A percentile compares a stretch with the other conserved stretches of the same genome.
phyloP scores from a whole-genome alignment of 306 rosid genomes.

The Luffa acutangula region DNA sequence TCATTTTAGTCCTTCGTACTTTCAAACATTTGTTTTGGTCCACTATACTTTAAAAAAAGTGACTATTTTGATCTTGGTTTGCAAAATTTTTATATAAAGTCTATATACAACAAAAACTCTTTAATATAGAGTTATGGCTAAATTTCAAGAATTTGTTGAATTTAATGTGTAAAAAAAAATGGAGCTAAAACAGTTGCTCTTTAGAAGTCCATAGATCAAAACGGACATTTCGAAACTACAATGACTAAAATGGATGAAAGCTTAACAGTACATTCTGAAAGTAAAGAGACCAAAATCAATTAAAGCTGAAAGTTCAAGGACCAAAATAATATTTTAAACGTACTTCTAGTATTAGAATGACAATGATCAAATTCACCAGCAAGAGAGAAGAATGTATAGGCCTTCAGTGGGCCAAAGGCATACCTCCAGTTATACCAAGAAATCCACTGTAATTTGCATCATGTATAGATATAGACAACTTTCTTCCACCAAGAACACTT shows the following conservation, averaged over 20 bases:
- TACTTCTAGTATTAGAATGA: background rate
- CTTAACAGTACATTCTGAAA: background rate
- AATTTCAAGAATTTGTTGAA: background rate
- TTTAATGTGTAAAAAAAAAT: background rate
- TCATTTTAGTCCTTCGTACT: background rate
- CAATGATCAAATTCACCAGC: background rate
- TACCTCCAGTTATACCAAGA: slow-evolving; percentile 46
- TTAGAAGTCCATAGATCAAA: background rate
- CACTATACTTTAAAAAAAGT: background rate
- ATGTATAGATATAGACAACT: slow-evolving; percentile 24
- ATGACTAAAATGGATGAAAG: background rate
- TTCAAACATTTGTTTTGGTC: background rate
- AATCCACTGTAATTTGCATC: slow-evolving; percentile 42
- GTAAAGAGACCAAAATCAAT: background rate
- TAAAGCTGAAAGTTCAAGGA: background rate
- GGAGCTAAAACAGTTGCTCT: background rate
- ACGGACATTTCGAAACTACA: background rate
- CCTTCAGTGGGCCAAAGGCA: background rate
- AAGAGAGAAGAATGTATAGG: background rate
- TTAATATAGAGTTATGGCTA: background rate
- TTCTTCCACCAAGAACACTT: slow-evolving; percentile 32
- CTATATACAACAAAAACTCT: background rate
- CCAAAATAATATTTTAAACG: background rate
- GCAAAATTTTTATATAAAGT: too few relatives aligned
- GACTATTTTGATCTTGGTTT: background rate